Conservation (phyloP, 805 yeast genomes). For the Lachancea waltii region DNA sequence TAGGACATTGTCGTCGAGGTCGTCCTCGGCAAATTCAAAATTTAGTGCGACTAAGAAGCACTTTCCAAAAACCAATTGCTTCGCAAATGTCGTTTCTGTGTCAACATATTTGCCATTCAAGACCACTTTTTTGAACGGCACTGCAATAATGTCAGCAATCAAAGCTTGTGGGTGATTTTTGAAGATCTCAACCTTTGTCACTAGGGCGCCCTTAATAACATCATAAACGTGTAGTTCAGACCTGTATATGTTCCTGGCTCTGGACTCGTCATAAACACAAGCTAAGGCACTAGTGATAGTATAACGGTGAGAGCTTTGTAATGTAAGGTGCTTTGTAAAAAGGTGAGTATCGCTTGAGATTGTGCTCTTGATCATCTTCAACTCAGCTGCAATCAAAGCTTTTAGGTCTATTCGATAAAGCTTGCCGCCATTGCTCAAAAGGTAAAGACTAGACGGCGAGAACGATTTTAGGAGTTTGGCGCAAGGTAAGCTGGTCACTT, state of each 20-base stretch:
- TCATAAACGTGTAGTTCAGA: constrained; percentile 15
- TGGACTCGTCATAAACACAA: constrained; percentile 6
- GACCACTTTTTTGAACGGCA: constrained; percentile 12
- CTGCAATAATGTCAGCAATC: constrained; percentile 17
- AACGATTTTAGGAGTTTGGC: not conserved
- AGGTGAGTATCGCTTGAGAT: constrained; percentile 7
- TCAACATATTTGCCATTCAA: constrained; percentile 4
- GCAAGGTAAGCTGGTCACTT: constrained; percentile 1
- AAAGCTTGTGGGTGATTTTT: constrained; percentile 18
- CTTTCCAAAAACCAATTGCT: constrained; percentile 31
- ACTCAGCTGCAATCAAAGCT: not conserved
- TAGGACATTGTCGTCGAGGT: constrained; percentile 25
- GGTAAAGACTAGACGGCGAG: not conserved
- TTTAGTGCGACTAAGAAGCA: constrained; percentile 34
- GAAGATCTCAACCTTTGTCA: constrained; percentile 11
- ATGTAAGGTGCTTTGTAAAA: constrained; percentile 13
- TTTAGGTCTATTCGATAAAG: not conserved
- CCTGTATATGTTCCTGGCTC: constrained; percentile 4
- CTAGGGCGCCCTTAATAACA: constrained; percentile 8
- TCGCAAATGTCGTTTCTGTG: constrained; percentile 25
- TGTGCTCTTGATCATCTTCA: not conserved
- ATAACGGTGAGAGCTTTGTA: constrained; percentile 16
- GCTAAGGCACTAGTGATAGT: constrained; percentile 13
- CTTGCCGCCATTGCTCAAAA: not conserved
- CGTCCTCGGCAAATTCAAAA: constrained; percentile 30